Evolutionary conservation across 2,329 filamentous ascomycete genomes (phyloP).

Genomic region (Sarocladium strictum): DNA sequence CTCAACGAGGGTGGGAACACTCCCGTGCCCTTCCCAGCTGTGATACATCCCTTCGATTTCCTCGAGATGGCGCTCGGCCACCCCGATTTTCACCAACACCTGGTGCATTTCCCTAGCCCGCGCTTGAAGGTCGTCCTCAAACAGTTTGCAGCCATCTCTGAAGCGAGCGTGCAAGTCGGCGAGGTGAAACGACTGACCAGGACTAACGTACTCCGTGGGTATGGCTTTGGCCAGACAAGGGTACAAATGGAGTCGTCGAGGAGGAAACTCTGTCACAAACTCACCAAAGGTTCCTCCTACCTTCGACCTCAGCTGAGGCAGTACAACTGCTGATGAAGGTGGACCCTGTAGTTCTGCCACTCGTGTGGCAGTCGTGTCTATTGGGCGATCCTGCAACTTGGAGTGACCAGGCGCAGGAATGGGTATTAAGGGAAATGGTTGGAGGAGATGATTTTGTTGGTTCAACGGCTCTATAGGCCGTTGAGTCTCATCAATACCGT

Average conservation of each 20-base stretch:
- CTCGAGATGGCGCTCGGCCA: not conserved
- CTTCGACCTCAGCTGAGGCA: not conserved
- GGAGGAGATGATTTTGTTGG: not conserved
- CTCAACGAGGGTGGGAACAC: too few relatives aligned
- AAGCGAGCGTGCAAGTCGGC: not conserved
- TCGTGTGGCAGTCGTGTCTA: not conserved
- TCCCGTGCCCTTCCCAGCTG: not conserved
- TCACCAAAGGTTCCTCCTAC: not conserved
- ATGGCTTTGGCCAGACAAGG: not conserved
- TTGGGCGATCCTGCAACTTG: not conserved
- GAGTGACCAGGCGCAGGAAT: not conserved
- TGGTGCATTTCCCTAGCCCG: not conserved
- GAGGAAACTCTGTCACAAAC: not conserved
- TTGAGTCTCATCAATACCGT: not conserved
- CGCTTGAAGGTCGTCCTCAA: not conserved
- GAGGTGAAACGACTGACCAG: not conserved
- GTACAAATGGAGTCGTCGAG: not conserved
- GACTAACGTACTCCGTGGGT: not conserved
- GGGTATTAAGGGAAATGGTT: not conserved
- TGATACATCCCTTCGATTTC: not conserved
- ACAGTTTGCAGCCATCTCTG: not conserved
- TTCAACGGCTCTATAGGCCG: not conserved
- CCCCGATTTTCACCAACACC: not conserved
- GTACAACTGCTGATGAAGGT: not conserved
- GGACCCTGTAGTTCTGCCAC: not conserved